A percentile compares a stretch with the other conserved stretches of the same genome.
These are phyloP conservation scores for Microdochium trichocladiopsis DNA, from an alignment of 2,329 filamentous ascomycete species.

Conservation along the genomic window DNA sequence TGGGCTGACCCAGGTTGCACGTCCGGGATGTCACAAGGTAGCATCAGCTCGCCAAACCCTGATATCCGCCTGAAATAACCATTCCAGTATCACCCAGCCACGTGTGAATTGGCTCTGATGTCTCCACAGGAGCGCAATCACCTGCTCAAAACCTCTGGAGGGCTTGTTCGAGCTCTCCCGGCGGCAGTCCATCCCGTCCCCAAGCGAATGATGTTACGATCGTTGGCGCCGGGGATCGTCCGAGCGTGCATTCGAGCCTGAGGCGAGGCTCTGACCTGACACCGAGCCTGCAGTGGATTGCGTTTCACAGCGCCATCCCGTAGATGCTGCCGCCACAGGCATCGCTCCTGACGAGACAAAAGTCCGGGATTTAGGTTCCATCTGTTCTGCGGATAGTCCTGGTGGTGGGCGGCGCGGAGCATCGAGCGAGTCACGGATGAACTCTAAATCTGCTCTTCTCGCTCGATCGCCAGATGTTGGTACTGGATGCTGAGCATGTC, in stretches of 20 bases:
- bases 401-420: too few species aligned
- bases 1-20: background rate
- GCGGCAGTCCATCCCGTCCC: background rate
- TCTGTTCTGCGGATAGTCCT: background rate
- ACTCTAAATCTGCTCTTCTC: background rate
- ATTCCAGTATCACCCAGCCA: background rate
- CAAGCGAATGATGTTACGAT: background rate
- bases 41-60: background rate
- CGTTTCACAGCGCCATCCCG: background rate
- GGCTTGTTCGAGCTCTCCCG: background rate
- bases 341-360: background rate
- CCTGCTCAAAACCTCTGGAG: background rate
- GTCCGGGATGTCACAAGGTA: background rate
- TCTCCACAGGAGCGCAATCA: background rate
- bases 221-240: background rate
- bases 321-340: background rate
- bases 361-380: background rate
- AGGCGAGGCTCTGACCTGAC: background rate
- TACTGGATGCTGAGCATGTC: background rate
- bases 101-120: background rate
- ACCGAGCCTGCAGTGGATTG: background rate
- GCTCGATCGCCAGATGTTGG: background rate
- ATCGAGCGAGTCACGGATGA: background rate
- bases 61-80: background rate
- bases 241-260: background rate